These are phyloP conservation scores for Ogataea naganishii DNA, from an alignment of 805 yeast genomes.

Conservation along the genomic window DNA sequence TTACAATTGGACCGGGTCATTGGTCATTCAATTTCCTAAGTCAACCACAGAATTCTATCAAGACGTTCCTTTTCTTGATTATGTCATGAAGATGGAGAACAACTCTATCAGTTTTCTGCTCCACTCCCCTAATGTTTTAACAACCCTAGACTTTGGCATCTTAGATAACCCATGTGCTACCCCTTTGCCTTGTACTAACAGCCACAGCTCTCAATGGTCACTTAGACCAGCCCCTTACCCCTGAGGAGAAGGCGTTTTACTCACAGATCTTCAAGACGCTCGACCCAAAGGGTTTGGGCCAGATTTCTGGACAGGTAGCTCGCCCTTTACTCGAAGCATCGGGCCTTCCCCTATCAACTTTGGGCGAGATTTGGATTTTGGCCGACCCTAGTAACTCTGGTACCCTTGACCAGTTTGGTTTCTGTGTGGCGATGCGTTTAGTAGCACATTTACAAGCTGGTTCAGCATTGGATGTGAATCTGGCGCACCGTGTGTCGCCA, in stretches of 20 bases:
- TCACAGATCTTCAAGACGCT: constrained; percentile 70
- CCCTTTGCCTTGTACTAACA: too few species aligned
- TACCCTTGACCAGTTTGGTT: constrained; percentile 69
- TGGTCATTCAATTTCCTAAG: too few species aligned
- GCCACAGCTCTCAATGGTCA: constrained; percentile 10
- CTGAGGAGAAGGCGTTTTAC: constrained; percentile 70
- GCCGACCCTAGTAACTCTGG: constrained; percentile 92
- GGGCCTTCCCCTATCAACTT: constrained; percentile 64
- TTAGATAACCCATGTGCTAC: too few species aligned
- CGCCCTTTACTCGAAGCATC: constrained; percentile 78
- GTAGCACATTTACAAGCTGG: constrained; percentile 85
- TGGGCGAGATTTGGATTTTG: constrained; percentile 91
- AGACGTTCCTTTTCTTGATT: too few species aligned
- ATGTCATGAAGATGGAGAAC: too few species aligned
- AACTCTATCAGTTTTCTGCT: too few species aligned
- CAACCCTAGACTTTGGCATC: too few species aligned
- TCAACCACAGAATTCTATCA: too few species aligned
- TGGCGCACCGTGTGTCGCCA: constrained; percentile 54
- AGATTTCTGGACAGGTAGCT: constrained; percentile 83
- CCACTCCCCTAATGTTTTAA: too few species aligned
- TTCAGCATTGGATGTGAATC: constrained; percentile 39
- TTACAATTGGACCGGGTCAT: too few species aligned
- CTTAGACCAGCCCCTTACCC: constrained; percentile 35
- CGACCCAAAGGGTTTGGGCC: constrained; percentile 72
- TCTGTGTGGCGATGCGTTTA: constrained; percentile 78